phyloP scores from a whole-genome alignment of 2,329 filamentous ascomycete genomes.

The Exophiala sideris region DNA sequence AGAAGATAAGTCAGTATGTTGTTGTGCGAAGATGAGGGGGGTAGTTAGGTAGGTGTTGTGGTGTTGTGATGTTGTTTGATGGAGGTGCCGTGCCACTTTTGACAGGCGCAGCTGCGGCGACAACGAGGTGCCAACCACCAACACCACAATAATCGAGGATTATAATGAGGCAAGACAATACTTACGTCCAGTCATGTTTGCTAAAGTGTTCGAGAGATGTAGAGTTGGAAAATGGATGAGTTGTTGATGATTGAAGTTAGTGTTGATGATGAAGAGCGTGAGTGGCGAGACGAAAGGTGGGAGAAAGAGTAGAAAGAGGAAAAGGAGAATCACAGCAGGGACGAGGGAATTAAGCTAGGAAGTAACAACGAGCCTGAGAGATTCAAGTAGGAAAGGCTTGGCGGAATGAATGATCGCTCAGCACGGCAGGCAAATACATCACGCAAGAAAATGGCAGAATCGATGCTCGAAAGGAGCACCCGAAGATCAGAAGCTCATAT shows the following conservation, averaged over 20 bases:
- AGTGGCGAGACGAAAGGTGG: no score
- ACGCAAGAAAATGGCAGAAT: conserved; percentile 9
- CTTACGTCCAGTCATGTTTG: conserved; percentile 61
- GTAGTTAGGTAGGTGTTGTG: not conserved
- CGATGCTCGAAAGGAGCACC: no score
- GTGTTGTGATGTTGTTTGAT: conserved; percentile 21
- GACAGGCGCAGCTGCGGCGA: conserved; percentile 6
- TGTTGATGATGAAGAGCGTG: no score
- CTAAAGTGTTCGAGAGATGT: conserved; percentile 33
- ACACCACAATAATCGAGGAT: conserved; percentile 10
- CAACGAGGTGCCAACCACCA: conserved; percentile 13
- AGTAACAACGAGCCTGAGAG: no score
- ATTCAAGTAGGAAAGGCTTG: conserved; percentile 16
- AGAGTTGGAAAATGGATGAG: conserved; percentile 27
- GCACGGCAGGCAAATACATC: conserved; percentile 22
- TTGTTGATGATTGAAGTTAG: conserved; percentile 24
- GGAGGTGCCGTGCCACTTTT: conserved; percentile 42
- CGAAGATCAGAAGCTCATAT: no score
- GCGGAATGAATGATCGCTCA: conserved; percentile 5
- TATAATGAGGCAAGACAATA: conserved; percentile 26
- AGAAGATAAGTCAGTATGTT: conserved; percentile 12
- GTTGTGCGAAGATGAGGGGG: not conserved
- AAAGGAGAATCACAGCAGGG: no score
- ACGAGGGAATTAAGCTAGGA: no score
- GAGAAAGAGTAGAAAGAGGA: no score